A percentile compares a stretch with the other conserved stretches of the same genome.
phyloP scores from a whole-genome alignment of 164 flowering plant species.

The Chloranthus sessilifolius region DNA sequence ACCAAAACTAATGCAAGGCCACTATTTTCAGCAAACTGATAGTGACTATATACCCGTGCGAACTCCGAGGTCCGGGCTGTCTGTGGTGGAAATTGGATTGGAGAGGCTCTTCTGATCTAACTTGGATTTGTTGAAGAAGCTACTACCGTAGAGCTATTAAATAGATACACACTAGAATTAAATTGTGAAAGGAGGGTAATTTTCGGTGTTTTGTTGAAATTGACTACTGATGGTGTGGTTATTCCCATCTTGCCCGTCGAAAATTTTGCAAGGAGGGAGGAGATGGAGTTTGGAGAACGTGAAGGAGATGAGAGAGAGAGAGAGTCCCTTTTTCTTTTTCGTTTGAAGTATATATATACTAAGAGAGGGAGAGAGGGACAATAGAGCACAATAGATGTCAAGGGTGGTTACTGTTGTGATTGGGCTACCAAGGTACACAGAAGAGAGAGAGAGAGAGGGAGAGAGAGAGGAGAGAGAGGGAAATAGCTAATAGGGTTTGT shows the following conservation, averaged over 20 bases:
- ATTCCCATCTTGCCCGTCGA: slow-evolving; percentile 1
- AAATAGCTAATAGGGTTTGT: no score
- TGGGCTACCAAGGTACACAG: no score
- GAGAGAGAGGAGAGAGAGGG: no score
- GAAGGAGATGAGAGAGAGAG: slow-evolving; percentile 3
- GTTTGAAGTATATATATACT: no score
- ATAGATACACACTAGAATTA: slow-evolving; percentile 19
- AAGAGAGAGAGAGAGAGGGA: no score
- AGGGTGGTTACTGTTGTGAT: no score
- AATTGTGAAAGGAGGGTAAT: slow-evolving; percentile 5
- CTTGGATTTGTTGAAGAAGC: slow-evolving; percentile 16
- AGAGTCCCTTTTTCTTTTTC: no score
- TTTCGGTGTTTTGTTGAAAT: slow-evolving; percentile 3
- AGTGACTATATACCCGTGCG: no score
- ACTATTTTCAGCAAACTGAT: no score
- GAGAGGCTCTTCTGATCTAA: slow-evolving; percentile 7
- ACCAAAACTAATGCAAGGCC: no score
- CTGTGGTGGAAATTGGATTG: background rate
- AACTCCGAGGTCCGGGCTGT: slow-evolving; percentile 18
- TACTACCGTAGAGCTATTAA: slow-evolving; percentile 13
- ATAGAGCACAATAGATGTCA: no score
- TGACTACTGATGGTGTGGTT: slow-evolving; percentile 1
- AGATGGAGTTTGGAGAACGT: slow-evolving; percentile 13
- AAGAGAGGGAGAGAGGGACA: no score
- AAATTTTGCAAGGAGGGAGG: slow-evolving; percentile 8